Base-by-base conservation (phyloP, 306 rosid species). In the Phaseolus lunatus region DNA sequence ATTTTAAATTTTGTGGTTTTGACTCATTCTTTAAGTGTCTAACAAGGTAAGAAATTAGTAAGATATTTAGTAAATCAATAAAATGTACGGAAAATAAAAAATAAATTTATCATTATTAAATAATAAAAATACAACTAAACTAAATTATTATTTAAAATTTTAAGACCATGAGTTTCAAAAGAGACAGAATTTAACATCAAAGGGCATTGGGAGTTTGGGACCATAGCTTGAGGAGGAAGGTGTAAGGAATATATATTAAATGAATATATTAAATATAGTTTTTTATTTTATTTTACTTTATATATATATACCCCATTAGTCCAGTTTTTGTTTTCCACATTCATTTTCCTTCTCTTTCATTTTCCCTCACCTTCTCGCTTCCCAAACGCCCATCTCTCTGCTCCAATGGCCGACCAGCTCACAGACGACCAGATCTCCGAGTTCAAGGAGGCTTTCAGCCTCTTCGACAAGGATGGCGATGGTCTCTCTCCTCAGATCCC, bases 391-490 rank as follows among this genome's bases (percentile, higher is more conserved):
- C n/a, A 29, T 53, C 52, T 72, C 67, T 58, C 29, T 9, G 31
- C 88, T 73, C 54, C 81, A 49, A 90, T 90, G 96, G 96, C 96
- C 23, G 96, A 90, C 66, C 96, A 90, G 73, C 96, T 90, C 80
- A 88, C 92, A 69, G 92, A 90, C 68, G 96, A 90, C 44, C 92
- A 90, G 92, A 90, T 90, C 89, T 86, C 96, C 37, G 91, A 88
- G 88, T 90, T 90, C 87, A 86, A 90, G 87, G 96, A 90, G 62
- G 96, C 96, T 26, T 90, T 90, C 80, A 88, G 92, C 86, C 92
- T 90, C 44, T 90, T 90, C 87, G 96, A 90, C 78, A 90, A 90
- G 89, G 96, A 90, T 23, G 96, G 96, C 89, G 92, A 90, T 85
- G 96, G 96, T 90, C 61, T 86, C 54, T 20, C 80, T 75, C 76